Percentiles rank a stretch among this genome's conserved stretches.
These are phyloP conservation scores for Pyrus betulifolia DNA, from an alignment of 306 rosid genomes.

Conservation along the genomic window DNA sequence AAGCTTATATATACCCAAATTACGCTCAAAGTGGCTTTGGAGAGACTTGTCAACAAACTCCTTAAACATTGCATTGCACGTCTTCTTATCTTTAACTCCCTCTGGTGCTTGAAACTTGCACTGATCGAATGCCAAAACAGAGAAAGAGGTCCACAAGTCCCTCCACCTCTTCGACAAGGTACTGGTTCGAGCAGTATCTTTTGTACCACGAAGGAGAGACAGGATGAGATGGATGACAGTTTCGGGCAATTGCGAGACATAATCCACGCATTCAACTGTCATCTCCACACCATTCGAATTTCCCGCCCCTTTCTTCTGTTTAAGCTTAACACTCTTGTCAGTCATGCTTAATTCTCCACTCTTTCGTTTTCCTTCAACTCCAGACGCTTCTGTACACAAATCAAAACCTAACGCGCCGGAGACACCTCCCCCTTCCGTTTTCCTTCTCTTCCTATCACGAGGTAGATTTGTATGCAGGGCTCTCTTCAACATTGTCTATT, in stretches of 20 bases:
- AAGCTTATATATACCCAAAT: neutral
- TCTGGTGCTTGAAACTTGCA: neutral
- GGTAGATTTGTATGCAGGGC: neutral
- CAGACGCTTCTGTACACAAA: neutral
- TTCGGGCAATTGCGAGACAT: constrained; percentile 31
- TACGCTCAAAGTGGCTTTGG: neutral
- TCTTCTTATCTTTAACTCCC: neutral
- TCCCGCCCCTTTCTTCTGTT: neutral
- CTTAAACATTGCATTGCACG: neutral
- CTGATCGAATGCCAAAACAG: constrained; percentile 38
- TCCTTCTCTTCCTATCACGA: neutral
- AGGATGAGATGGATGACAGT: constrained; percentile 41
- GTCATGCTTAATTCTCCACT: neutral
- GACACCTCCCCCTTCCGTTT: neutral
- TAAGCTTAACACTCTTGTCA: neutral
- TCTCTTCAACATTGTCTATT: neutral
- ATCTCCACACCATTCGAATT: neutral
- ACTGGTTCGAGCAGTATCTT: constrained; percentile 42
- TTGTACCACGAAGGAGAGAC: constrained; percentile 26
- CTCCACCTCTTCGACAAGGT: constrained; percentile 52
- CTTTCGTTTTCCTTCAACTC: neutral
- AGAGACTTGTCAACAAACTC: constrained; percentile 3
- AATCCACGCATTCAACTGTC: neutral
- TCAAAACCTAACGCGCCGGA: neutral
- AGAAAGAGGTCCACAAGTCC: constrained; percentile 36